Evolutionary conservation across 352 stramenopile species (phyloP).

Genomic region (Globisporangium solare): DNA sequence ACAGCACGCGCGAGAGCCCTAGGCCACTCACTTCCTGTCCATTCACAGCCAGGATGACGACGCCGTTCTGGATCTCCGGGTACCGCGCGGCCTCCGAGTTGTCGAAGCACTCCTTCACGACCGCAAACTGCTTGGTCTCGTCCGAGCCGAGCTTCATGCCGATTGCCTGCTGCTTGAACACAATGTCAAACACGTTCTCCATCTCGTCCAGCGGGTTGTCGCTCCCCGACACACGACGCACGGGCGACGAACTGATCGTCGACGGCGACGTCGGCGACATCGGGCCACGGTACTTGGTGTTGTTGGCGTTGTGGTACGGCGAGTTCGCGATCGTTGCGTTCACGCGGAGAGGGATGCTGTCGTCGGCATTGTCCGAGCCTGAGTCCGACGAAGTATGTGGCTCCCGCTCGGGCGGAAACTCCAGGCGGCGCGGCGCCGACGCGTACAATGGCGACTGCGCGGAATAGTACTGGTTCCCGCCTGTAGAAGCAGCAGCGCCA

Average conservation of each 20-base stretch:
- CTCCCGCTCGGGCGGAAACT: conserved; percentile 20
- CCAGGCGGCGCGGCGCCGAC: conserved; percentile 5
- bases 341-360: conserved; percentile 11
- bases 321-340: conserved; percentile 15
- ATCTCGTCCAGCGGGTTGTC: conserved; percentile 47
- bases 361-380: conserved; percentile 44
- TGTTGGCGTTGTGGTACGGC: conserved; percentile 7
- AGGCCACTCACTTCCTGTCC: conserved; percentile 70
- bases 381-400: conserved; percentile 30
- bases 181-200: conserved; percentile 80
- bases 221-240: conserved; percentile 15
- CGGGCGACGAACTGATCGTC: conserved; percentile 19
- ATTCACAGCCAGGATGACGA: conserved; percentile 81
- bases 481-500: not conserved
- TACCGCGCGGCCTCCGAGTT: conserved; percentile 68
- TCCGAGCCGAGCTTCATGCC: conserved; percentile 78
- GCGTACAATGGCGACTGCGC: conserved; percentile 7
- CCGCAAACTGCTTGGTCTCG: conserved; percentile 62
- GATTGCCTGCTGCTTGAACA: conserved; percentile 84
- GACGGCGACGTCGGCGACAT: conserved; percentile 16
- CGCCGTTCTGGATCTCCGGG: conserved; percentile 72
- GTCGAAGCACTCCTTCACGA: conserved; percentile 83
- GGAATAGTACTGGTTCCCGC: conserved; percentile 4
- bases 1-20: conserved; percentile 67
- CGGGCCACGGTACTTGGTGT: conserved; percentile 1